Conservation (phyloP, 176 grass and related monocot species). For the Oryza longistaminata region DNA sequence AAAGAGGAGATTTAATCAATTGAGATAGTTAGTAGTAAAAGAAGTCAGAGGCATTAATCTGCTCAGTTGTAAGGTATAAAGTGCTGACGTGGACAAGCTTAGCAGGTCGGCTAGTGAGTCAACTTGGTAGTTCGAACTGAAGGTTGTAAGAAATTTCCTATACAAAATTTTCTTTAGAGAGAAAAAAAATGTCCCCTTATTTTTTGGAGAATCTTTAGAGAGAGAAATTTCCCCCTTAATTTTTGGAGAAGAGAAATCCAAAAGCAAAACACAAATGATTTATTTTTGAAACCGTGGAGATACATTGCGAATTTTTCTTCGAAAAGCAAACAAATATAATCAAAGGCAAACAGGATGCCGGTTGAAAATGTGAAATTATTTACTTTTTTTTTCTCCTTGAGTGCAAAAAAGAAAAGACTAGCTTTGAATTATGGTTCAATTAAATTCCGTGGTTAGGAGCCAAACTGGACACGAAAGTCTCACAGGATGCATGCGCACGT, state of each 20-base stretch:
- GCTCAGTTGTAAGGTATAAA: constrained; percentile 23
- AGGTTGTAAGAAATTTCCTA: constrained; percentile 37
- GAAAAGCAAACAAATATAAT: background rate
- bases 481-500: background rate
- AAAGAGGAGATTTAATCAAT: background rate
- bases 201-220: background rate
- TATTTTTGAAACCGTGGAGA: too few species aligned
- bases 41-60: constrained; percentile 25
- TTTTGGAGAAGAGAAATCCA: background rate
- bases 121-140: constrained; percentile 22
- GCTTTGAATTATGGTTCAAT: background rate
- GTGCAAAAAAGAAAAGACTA: too few species aligned
- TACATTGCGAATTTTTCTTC: background rate
- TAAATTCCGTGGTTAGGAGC: constrained; percentile 17
- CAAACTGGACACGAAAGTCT: constrained; percentile 14
- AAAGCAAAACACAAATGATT: background rate
- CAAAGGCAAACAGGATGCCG: background rate
- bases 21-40: background rate
- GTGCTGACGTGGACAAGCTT: constrained; percentile 28
- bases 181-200: background rate
- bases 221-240: background rate
- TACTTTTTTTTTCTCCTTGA: background rate
- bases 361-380: constrained; percentile 12
- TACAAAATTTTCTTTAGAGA: background rate
- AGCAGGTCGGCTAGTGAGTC: background rate